phyloP scores from a whole-genome alignment of 768 basidiomycete genomes.

The Termitomyces sp. region DNA sequence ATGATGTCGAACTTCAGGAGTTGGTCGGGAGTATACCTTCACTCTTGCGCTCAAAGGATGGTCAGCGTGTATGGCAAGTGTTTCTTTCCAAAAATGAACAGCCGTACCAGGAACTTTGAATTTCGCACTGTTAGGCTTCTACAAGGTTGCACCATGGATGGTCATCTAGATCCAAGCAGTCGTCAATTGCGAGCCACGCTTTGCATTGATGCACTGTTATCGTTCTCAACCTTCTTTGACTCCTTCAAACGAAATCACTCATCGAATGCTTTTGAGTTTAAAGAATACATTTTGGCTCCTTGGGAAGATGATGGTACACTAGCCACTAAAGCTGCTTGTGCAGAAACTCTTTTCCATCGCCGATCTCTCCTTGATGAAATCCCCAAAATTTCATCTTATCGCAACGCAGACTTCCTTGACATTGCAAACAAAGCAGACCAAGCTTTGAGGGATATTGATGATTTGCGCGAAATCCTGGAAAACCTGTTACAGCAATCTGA shows the following conservation, averaged over 20 bases:
- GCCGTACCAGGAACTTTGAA: not conserved
- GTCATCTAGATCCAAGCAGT: not conserved
- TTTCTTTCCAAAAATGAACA: not conserved
- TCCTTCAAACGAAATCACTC: not conserved
- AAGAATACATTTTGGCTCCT: not conserved
- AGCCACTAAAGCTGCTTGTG: not conserved
- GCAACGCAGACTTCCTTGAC: too few relatives aligned
- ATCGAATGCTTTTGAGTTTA: not conserved
- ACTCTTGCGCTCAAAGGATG: not conserved
- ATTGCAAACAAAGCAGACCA: not conserved
- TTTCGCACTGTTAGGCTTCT: not conserved
- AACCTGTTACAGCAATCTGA: not conserved
- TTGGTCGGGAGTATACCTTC: conserved; percentile 2
- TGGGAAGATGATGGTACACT: not conserved
- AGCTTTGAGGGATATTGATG: not conserved
- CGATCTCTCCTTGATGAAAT: too few relatives aligned
- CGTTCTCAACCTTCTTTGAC: not conserved
- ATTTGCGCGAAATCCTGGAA: not conserved
- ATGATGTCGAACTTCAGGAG: not conserved
- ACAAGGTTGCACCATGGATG: not conserved
- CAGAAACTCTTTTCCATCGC: not conserved
- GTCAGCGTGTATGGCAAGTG: not conserved
- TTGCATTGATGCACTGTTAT: not conserved
- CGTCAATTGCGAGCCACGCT: not conserved
- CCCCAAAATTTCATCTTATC: too few relatives aligned